Evolutionary conservation across 352 stramenopile genomes (phyloP).

Genomic region (Blastocystis sp.): DNA sequence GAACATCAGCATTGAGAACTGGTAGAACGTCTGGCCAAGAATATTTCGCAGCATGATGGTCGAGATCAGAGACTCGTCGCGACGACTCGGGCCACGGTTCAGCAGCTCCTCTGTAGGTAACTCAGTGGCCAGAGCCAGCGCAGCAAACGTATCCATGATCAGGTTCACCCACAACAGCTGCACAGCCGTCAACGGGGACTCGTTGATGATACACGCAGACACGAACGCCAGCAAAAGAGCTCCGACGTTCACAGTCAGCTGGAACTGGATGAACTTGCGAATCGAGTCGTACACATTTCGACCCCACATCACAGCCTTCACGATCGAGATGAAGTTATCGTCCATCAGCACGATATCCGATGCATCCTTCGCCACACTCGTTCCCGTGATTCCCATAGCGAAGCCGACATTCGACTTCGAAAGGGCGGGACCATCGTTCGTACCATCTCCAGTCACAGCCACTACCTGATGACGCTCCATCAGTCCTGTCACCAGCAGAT

Average conservation of each 20-base stretch:
- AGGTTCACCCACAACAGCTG: constrained; percentile 96
- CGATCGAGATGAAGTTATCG: constrained; percentile 95
- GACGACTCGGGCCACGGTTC: constrained; percentile 80
- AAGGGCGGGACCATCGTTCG: constrained; percentile 94
- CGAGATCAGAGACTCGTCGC: constrained; percentile 81
- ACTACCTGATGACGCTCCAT: constrained; percentile 73
- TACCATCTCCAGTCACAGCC: constrained; percentile 97
- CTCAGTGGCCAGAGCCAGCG: constrained; percentile 87
- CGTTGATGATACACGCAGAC: constrained; percentile 70
- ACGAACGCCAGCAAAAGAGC: constrained; percentile 83
- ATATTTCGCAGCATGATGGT: constrained; percentile 88
- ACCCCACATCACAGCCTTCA: constrained; percentile 87
- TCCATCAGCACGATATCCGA: constrained; percentile 94
- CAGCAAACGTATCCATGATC: constrained; percentile 95
- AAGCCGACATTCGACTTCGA: constrained; percentile 74
- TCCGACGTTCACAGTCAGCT: constrained; percentile 87
- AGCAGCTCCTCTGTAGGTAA: constrained; percentile 78
- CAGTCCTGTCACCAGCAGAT: constrained; percentile 67
- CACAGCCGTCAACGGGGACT: constrained; percentile 80
- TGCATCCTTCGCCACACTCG: constrained; percentile 93
- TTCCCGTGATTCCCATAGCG: constrained; percentile 93
- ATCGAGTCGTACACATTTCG: constrained; percentile 92
- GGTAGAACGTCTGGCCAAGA: constrained; percentile 81
- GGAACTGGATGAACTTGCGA: constrained; percentile 90
- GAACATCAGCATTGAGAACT: constrained; percentile 78